phyloP scores from a whole-genome alignment of 768 basidiomycete species.

The Pleurotus pulmonarius region DNA sequence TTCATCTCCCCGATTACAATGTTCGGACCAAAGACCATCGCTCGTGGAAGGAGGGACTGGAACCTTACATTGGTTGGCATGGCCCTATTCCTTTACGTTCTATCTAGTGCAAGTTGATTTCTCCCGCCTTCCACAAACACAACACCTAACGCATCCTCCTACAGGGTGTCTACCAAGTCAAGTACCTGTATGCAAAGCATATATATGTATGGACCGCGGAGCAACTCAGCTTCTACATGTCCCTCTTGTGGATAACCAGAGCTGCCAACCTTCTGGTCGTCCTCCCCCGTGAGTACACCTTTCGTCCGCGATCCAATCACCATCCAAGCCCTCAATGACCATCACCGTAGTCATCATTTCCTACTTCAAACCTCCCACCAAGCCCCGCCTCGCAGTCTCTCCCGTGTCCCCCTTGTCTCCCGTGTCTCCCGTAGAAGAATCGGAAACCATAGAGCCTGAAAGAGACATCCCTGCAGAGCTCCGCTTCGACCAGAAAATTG shows the following conservation, averaged over 20 bases:
- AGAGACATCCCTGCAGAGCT: conserved; percentile 54
- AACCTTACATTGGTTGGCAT: conserved; percentile 68
- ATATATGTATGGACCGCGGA: conserved; percentile 64
- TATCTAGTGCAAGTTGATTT: conserved; percentile 58
- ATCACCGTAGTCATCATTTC: conserved; percentile 48
- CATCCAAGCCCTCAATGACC: not conserved
- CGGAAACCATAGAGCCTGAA: conserved; percentile 4
- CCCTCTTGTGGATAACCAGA: conserved; percentile 59
- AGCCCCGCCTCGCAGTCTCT: conserved; percentile 18
- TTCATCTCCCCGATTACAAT: conserved; percentile 58
- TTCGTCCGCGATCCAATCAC: not conserved
- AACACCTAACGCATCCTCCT: not conserved
- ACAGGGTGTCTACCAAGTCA: conserved; percentile 68
- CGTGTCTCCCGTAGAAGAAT: not conserved
- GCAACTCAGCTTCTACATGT: conserved; percentile 73
- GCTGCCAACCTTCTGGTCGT: conserved; percentile 64
- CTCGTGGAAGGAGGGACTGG: conserved; percentile 52
- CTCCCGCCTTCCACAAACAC: not conserved
- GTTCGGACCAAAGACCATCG: conserved; percentile 55
- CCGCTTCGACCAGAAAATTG: conserved; percentile 64
- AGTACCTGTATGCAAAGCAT: conserved; percentile 77
- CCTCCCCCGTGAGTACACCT: conserved; percentile 53
- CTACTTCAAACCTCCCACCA: conserved; percentile 52
- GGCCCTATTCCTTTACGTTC: conserved; percentile 58
- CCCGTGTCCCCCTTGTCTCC: conserved; percentile 27